phyloP scores from a whole-genome alignment of 1,284 basidiomycete species.

The Marasmius tenuissimus region DNA sequence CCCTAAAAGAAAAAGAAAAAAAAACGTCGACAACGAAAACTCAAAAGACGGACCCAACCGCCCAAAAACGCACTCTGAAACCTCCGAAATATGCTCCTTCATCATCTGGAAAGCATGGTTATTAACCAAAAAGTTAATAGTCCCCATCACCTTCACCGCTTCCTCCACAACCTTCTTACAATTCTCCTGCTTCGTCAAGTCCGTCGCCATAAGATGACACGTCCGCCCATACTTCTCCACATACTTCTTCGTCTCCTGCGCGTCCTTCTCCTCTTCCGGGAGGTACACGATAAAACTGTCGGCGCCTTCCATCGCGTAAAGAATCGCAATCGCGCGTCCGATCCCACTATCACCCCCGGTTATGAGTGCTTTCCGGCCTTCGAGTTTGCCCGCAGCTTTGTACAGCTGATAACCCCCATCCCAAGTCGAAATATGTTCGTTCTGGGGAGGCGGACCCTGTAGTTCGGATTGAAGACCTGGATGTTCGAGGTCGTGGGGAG shows the following conservation, averaged over 20 bases:
- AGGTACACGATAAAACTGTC: conserved; percentile 53
- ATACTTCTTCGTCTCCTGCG: conserved; percentile 34
- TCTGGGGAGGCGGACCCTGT: neutral
- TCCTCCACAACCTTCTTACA: conserved; percentile 43
- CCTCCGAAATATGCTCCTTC: conserved; percentile 40
- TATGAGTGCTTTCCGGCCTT: conserved; percentile 46
- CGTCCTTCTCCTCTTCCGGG: conserved; percentile 48
- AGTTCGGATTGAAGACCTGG: no score
- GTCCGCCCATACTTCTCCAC: conserved; percentile 32
- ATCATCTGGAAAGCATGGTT: conserved; percentile 56
- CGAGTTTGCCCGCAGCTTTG: conserved; percentile 41
- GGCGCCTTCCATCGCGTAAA: conserved; percentile 56
- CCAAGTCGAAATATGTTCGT: neutral
- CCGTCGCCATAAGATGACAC: conserved; percentile 31
- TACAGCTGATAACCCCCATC: conserved; percentile 12
- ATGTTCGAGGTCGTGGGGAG: no score
- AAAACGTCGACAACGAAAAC: neutral
- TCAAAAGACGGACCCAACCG: neutral
- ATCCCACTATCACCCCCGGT: conserved; percentile 53
- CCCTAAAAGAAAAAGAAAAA: conserved; percentile 16
- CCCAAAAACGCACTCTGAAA: conserved; percentile 17
- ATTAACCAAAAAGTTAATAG: conserved; percentile 48
- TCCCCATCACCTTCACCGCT: conserved; percentile 39
- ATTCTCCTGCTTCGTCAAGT: conserved; percentile 43
- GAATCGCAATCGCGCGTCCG: conserved; percentile 8